These are phyloP conservation scores for Saturnispora besseyi DNA, from an alignment of 805 yeast genomes.

Conservation along the genomic window DNA sequence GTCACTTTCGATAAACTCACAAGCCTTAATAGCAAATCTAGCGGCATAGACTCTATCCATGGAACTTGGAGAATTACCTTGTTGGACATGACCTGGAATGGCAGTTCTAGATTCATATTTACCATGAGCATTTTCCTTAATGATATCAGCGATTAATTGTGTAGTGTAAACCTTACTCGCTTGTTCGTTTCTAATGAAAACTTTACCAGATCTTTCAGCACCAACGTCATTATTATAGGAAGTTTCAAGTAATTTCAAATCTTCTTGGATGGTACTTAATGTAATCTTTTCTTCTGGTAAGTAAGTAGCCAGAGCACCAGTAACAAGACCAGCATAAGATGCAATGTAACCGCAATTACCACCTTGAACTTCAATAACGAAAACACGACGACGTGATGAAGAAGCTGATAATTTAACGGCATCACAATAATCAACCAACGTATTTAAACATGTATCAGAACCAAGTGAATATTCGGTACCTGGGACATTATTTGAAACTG, in stretches of 20 bases:
- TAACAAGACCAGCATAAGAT: constrained; percentile 69
- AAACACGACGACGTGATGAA: constrained; percentile 86
- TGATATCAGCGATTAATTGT: constrained; percentile 71
- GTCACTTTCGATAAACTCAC: constrained; percentile 70
- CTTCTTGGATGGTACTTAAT: constrained; percentile 62
- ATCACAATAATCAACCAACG: constrained; percentile 88
- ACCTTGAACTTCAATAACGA: constrained; percentile 97
- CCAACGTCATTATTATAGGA: constrained; percentile 70
- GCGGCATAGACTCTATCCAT: constrained; percentile 88
- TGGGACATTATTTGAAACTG: constrained; percentile 97
- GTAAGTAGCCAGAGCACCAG: constrained; percentile 88
- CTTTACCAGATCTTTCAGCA: constrained; percentile 73
- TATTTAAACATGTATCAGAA: constrained; percentile 89
- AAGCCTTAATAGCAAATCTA: constrained; percentile 82
- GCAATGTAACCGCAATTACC: constrained; percentile 95
- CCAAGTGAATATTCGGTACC: constrained; percentile 97
- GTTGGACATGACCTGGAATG: constrained; percentile 97
- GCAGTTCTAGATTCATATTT: constrained; percentile 89
- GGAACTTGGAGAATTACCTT: constrained; percentile 92
- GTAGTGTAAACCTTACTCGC: constrained; percentile 81
- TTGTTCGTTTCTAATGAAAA: constrained; percentile 73
- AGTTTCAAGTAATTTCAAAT: constrained; percentile 58
- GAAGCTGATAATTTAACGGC: constrained; percentile 92
- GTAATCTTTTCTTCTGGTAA: constrained; percentile 79
- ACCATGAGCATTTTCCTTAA: constrained; percentile 59